Evolutionary conservation across 148 eudicot genomes (phyloP), one percentile per base, ranked within the genome.

Genomic region (Beta vulgaris): DNA sequence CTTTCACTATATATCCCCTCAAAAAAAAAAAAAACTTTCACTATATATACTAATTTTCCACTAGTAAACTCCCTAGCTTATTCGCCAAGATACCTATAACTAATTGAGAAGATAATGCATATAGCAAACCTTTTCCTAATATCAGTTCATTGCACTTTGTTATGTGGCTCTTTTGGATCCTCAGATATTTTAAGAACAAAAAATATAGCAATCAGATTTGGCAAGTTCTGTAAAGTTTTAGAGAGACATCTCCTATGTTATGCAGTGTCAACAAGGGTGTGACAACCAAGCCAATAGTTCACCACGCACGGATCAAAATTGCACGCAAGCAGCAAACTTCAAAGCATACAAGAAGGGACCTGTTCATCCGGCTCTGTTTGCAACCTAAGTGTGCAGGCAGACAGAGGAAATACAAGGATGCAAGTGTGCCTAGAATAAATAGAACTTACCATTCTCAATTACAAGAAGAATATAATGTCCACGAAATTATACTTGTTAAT

Each of bases 271-370:
- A 71, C 44, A 51, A 8, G 25, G 61, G 15, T n/a, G 11, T 14
- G n/a, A 19, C 61, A 69, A 10, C 28, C 40, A 53, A 12, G 34
- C 21, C 37, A 69, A 48, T 19, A 19, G 32, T 36, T 16, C 6
- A 19, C 11, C n/a, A 55, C 12, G 46, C 19, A 12, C 4, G 7
- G 11, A 54, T 54, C n/a, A 34, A 55, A 23, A 37, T 23, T 34
- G 23, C 15, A 71, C 10, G 32, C 73, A 49, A 71, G 28, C 59
- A 71, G 61, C 29, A 51, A 32, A n/a, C n/a, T 21, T 71, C 39
- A 51, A 71, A 11, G 40, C 53, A n/a, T 12, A 21, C 19, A 71
- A 71, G 3, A 42, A 0, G n/a, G 19, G 32, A 21, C 6, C 7
- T 1, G 32, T 71, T 21, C 42, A 49, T 44, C 23, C 32, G 23